Evolutionary conservation across 257 asterid genomes (phyloP), one percentile per base, ranked within the genome.

Genomic region (Solanum etuberosum): DNA sequence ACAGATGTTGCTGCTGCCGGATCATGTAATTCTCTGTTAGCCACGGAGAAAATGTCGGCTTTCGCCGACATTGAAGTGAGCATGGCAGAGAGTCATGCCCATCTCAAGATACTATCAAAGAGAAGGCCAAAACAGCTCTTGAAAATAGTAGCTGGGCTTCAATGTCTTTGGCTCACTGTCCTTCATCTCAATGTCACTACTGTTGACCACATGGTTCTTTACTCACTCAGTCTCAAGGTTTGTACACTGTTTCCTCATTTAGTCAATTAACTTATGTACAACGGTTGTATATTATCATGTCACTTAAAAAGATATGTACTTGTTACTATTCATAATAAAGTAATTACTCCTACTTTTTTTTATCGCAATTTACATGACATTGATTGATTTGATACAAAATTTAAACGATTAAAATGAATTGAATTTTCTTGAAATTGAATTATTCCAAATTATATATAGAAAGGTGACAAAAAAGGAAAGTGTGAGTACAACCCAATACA

Each of bases 41-140:
- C 48, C 27, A 85, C 29, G 4, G 77, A 48, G 84, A 89, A 82
- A 84, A 80, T 70, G 80, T 42, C 88, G 8, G 89, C 90, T 5
- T 14, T 88, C 20, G 92, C 91, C 25, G 92, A 92, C 72, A 90
- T 92, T 9, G 94, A 92, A 68, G 94, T 90, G 84, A 92, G 89
- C 31, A 89, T 90, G 89, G 94, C 88, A 4, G 94, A 92, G 76
- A 92, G 92, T 88, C 94, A 92, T 89, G 94, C 94, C 32, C 90
- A 89, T 38, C 87, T 92, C 29, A 92, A 92, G 88, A 89, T 92
- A 73, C 90, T 90, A 10, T 82, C 92, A 8, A 83, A 87, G 91
- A 90, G 83, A 85, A 90, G 90, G 43, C 91, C 92, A 9, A 89
- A 88, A 48, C 94, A 92, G 38, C 92, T 92, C n/a, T 57, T 92